Evolutionary conservation across 225 moss, liverwort and hornwort genomes (phyloP).

Genomic region (Climacium dendroides): DNA sequence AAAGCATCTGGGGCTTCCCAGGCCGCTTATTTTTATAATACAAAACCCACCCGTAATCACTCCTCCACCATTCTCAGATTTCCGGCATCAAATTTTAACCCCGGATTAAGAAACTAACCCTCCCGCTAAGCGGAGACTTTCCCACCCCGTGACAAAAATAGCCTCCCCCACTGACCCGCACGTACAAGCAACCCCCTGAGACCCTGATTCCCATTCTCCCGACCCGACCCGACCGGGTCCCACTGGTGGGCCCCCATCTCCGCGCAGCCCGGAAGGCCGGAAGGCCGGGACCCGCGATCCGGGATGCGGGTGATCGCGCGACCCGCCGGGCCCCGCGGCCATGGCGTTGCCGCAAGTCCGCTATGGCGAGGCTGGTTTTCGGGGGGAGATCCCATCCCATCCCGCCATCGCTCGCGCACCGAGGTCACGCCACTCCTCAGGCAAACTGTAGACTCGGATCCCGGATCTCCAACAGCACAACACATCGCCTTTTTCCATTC

Average conservation of each 20-base stretch:
- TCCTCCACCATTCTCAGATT: not conserved
- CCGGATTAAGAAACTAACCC: not conserved
- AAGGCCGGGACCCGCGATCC: not conserved
- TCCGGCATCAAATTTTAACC: not conserved
- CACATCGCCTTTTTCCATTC: not conserved
- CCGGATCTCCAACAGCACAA: not conserved
- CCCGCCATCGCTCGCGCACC: not conserved
- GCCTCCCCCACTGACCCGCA: not conserved
- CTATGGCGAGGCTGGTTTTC: not conserved
- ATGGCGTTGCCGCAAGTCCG: not conserved
- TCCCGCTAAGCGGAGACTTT: not conserved
- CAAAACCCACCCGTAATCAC: not conserved
- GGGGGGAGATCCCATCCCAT: not conserved
- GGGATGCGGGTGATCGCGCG: not conserved
- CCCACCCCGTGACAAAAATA: not conserved
- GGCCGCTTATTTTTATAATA: not conserved
- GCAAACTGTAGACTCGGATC: not conserved
- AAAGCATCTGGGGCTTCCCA: too few species aligned
- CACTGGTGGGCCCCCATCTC: not conserved
- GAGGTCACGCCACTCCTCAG: not conserved
- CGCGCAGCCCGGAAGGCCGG: not conserved
- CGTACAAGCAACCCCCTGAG: not conserved
- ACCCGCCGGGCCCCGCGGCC: not conserved
- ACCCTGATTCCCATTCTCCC: not conserved
- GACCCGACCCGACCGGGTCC: not conserved